phyloP scores from a whole-genome alignment of 345 rosid genomes.

The Microthlaspi erraticum region DNA sequence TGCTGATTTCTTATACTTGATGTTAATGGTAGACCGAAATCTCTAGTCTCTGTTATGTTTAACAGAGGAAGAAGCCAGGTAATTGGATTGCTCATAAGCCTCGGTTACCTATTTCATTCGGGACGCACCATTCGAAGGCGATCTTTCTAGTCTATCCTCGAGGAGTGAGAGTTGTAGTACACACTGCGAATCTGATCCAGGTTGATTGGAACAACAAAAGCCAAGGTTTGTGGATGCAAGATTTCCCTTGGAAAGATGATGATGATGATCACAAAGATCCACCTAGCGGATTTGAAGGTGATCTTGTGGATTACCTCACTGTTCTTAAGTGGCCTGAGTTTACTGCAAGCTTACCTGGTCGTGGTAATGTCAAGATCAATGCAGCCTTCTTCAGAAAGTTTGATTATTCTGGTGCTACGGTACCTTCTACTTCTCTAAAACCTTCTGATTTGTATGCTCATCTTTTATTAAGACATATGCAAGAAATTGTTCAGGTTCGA shows the following conservation, averaged over 20 bases:
- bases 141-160: slow-evolving; percentile 81
- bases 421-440: slow-evolving; percentile 39
- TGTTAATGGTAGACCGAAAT: slow-evolving; percentile 3
- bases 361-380: slow-evolving; percentile 65
- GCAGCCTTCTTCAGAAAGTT: slow-evolving; percentile 86
- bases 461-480: slow-evolving; percentile 17
- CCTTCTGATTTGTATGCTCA: neutral
- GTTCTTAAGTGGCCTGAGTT: slow-evolving; percentile 93
- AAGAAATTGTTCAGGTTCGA: slow-evolving; percentile 62
- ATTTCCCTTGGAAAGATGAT: slow-evolving; percentile 94
- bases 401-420: slow-evolving; percentile 68
- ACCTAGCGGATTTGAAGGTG: slow-evolving; percentile 72
- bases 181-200: slow-evolving; percentile 86
- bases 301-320: slow-evolving; percentile 81
- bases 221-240: slow-evolving; percentile 99
- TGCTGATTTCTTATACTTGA: neutral
- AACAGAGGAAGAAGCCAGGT: slow-evolving; percentile 75
- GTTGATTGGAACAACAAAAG: slow-evolving; percentile 98
- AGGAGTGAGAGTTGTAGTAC: slow-evolving; percentile 85
- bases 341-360: slow-evolving; percentile 60
- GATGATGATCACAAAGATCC: slow-evolving; percentile 37
- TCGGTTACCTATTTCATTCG: slow-evolving; percentile 80
- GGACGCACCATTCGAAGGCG: slow-evolving; percentile 97
- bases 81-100: slow-evolving; percentile 95
- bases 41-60: slow-evolving; percentile 25